These are phyloP conservation scores for Theileria luwenshuni DNA, from an alignment of 169 alveolate species.

Conservation along the genomic window DNA sequence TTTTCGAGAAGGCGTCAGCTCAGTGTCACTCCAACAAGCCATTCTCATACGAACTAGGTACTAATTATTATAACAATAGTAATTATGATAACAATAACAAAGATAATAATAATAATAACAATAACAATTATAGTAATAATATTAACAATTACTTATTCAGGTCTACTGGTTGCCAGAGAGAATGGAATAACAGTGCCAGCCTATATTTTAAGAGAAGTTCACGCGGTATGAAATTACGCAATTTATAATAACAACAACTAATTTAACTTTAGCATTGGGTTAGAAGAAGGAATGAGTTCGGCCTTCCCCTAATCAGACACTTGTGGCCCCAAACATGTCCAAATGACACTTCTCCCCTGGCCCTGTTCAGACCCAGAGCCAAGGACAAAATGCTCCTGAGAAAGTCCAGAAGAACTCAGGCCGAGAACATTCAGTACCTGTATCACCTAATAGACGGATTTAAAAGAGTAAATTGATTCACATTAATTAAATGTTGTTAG, in stretches of 20 bases:
- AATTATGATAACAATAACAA: not conserved
- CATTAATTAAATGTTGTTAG: not conserved
- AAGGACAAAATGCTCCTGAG: slow-evolving; percentile 85
- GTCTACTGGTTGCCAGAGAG: slow-evolving; percentile 49
- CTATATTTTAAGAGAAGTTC: slow-evolving; percentile 62
- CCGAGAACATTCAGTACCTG: slow-evolving; percentile 74
- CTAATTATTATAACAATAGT: slow-evolving; percentile 18
- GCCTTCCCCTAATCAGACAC: slow-evolving; percentile 81
- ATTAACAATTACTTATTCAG: not conserved
- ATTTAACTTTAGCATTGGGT: slow-evolving; percentile 71
- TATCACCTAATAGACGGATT: slow-evolving; percentile 81
- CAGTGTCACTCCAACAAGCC: slow-evolving; percentile 48
- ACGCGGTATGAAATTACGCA: slow-evolving; percentile 17
- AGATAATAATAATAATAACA: not conserved
- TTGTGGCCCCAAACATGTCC: slow-evolving; percentile 82
- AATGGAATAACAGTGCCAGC: slow-evolving; percentile 63
- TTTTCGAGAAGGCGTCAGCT: slow-evolving; percentile 73
- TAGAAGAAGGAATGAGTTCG: slow-evolving; percentile 74
- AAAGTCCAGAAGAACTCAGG: slow-evolving; percentile 79
- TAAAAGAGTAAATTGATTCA: slow-evolving; percentile 56
- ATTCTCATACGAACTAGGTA: slow-evolving; percentile 60
- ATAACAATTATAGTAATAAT: not conserved
- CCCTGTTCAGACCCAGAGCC: slow-evolving; percentile 82
- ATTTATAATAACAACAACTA: not conserved
- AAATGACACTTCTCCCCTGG: slow-evolving; percentile 81